These are phyloP conservation scores for Straminergon stramineum DNA, from an alignment of 225 moss, liverwort and hornwort genomes.

Conservation along the genomic window DNA sequence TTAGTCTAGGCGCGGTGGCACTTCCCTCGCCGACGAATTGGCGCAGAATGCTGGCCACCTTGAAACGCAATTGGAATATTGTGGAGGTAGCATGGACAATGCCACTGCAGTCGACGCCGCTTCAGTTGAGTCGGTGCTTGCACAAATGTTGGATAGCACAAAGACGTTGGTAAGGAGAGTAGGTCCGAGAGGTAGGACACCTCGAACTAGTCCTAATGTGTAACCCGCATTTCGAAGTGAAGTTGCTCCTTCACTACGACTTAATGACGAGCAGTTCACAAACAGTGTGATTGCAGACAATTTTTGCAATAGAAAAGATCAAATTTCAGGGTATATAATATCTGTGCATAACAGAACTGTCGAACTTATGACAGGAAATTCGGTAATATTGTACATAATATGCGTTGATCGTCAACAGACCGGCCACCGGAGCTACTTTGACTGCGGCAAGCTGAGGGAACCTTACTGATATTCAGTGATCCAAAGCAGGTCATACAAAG, in stretches of 20 bases:
- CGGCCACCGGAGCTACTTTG: background rate
- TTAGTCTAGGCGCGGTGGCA: conserved; percentile 7
- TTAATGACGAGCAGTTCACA: background rate
- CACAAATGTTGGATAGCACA: background rate
- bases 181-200: background rate
- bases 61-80: conserved; percentile 10
- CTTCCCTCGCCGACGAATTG: conserved; percentile 3
- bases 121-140: background rate
- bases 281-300: background rate
- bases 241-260: background rate
- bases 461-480: background rate
- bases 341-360: background rate
- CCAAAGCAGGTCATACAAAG: background rate
- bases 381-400: background rate
- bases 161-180: background rate
- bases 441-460: background rate
- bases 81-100: background rate
- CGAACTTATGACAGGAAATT: background rate
- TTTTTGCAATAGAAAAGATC: background rate
- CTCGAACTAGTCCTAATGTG: background rate
- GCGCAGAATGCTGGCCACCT: conserved; percentile 16
- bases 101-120: background rate
- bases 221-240: background rate
- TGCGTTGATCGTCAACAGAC: background rate
- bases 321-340: background rate